Evolutionary conservation across 2,329 filamentous ascomycete species (phyloP), one percentile per base, ranked within the genome.

Genomic region (Hymenoscyphus albidus): DNA sequence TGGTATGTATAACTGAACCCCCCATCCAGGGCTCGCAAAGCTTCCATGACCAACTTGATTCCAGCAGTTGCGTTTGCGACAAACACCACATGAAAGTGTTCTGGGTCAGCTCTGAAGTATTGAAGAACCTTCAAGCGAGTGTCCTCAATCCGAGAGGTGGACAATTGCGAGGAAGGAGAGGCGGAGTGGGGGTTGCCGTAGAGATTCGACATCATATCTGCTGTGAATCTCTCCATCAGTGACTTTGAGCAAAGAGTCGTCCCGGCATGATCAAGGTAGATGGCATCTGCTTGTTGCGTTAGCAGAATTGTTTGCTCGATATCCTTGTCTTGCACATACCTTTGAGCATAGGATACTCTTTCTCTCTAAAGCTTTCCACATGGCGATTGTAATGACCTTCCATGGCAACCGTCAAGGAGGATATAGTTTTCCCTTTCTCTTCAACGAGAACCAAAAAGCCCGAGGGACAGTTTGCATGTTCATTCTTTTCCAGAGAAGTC

Each of bases 131-230:
- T 83, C 42, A 92, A 77, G 9, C 94, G 86, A 38, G 89, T 81
- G 75, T 93, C 86, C 68, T 97, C 93, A 64, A 97, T 86, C 5
- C 89, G 83, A 1, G 84, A 82, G 0, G 90, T 89, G 0, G 91
- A 89, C 39, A 88, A 81, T 73, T 95, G 92, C 0, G 94, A 96
- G 2, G 93, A 89, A 14, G 83, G 80, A 1, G 93, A 96, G 59
- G 87, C 89, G 0, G 94, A 97, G 77, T 98, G 94, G 0, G 94
- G 94, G 68, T 98, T 98, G 44, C 93, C 94, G 70, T 93, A 93
- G 0, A 98, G 80, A 71, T 88, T 90, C 3, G 84, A 81, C 32
- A 88, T 88, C 83, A 97, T 89, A 65, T 95, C 91, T 13, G 79
- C 77, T 14, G 91, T 86, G 77, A 96, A 97, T 31, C 80, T 81